Base-by-base conservation (phyloP, 1,284 basidiomycete species). In the Exsudoporus floridanus region DNA sequence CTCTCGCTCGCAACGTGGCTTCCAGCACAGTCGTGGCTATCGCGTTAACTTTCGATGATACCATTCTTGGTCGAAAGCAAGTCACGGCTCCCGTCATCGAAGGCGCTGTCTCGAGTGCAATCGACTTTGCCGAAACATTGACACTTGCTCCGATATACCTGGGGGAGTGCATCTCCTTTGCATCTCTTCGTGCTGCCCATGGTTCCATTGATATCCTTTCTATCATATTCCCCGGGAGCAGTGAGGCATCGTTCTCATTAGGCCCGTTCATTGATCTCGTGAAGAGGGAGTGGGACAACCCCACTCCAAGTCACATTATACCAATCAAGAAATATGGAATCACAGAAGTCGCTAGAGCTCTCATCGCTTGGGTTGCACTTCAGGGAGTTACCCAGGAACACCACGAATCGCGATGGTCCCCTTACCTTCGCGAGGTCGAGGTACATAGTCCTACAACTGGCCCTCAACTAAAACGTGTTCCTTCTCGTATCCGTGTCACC, bases 371-470 rank as follows among this genome's bases (percentile, higher is more conserved):
- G 86, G 84, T 83, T 3, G 82, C 86, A 1, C 71, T 92, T 37
- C 88, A 91, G 62, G 84, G 84, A 35, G 83, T 88, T 36, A 92
- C 89, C 2, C 81, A 84, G 61, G 82, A 88, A 60, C 88, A 84
- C 78, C 86, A 88, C 56, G 88, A 90, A 66, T 75, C 77, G 59
- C 73, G 70, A 39, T 89, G 86, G 86, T 79, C 86, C 51, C 74
- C 75, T 59, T 73, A 80, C 62, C 73, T 90, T 55, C 77, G 74
- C 50, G 88, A 90, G 65, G 80, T 91, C 19, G 76, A 81, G 54
- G 78, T 88, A 46, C 78, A 80, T 41, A 78, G 81, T 50, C 70
- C 74, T 44, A 43, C 73, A 59, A 39, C 70, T 57, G 55, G 59
- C 48, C 50, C 58, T 52, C 54, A 65, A 63, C 52, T 69, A 58